A percentile compares a stretch with the other conserved stretches of the same genome.
Conservation (phyloP, 139 green algal species). For the Chlorella sp. region DNA sequence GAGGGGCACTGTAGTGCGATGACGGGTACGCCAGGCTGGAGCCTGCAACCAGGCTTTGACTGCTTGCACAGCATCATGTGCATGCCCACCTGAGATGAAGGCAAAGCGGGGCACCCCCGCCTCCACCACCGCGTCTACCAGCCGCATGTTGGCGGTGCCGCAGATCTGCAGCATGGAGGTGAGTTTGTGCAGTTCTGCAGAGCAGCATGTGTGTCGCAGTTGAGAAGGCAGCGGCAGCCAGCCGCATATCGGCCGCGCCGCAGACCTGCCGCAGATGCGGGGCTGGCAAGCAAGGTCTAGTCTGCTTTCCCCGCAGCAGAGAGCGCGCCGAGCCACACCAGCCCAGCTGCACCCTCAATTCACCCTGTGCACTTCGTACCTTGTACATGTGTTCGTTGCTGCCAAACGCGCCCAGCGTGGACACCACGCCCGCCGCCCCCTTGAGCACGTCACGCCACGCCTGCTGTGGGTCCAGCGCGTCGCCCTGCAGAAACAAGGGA, state of each 20-base stretch:
- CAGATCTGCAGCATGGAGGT: constrained; percentile 75
- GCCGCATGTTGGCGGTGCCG: constrained; percentile 79
- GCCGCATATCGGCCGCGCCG: too few species aligned
- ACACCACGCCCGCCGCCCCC: constrained; percentile 72
- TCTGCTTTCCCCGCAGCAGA: too few species aligned
- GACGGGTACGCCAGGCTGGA: too few species aligned
- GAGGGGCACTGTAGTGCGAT: neutral
- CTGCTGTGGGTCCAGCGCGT: constrained; percentile 48
- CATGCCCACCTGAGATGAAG: constrained; percentile 70
- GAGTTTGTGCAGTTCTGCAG: too few species aligned
- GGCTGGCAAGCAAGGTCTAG: too few species aligned
- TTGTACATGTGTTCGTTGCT: constrained; percentile 81
- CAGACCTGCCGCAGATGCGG: too few species aligned
- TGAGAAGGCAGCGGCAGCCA: too few species aligned
- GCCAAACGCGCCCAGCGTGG: constrained; percentile 86
- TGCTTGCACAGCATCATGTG: too few species aligned
- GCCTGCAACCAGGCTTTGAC: too few species aligned
- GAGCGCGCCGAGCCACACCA: too few species aligned
- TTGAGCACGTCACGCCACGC: constrained; percentile 53
- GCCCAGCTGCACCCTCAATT: neutral
- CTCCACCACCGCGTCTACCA: constrained; percentile 73
- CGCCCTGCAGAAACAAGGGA: constrained; percentile 33
- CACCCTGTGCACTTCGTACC: too few species aligned
- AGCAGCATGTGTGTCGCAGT: too few species aligned
- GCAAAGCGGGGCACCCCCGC: constrained; percentile 78